Conservation (phyloP, 1,284 basidiomycete species). For the Leccinum pseudoinsigne region DNA sequence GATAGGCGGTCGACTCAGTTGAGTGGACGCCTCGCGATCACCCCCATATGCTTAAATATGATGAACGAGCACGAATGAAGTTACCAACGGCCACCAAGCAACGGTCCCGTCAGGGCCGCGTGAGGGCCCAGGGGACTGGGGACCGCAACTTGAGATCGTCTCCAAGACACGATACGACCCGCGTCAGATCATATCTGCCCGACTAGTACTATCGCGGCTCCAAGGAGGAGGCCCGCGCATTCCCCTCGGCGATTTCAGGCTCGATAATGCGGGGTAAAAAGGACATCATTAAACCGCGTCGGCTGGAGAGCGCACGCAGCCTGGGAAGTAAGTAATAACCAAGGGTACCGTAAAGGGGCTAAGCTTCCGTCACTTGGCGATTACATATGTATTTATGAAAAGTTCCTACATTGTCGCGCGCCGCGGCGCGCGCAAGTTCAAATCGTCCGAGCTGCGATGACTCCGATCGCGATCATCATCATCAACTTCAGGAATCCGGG, state of each 20-base stretch:
- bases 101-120: neutral
- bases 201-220: neutral
- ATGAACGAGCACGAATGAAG: neutral
- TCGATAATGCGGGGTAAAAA: neutral
- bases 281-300: neutral
- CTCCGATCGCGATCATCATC: constrained; percentile 17
- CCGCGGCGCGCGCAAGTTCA: neutral
- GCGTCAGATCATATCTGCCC: neutral
- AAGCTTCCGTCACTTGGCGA: neutral
- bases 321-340: neutral
- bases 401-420: neutral
- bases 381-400: neutral
- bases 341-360: neutral
- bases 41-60: neutral
- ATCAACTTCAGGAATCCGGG: neutral
- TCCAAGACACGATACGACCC: neutral
- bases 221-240: neutral
- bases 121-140: neutral
- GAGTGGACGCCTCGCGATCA: constrained; percentile 4
- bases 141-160: neutral
- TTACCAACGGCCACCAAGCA: neutral
- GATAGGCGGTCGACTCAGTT: constrained; percentile 9
- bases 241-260: neutral
- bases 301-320: neutral
- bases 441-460: neutral